Evolutionary conservation across 257 asterid genomes (phyloP), one percentile per base, ranked within the genome.

Genomic region (Penstemon eatonii): DNA sequence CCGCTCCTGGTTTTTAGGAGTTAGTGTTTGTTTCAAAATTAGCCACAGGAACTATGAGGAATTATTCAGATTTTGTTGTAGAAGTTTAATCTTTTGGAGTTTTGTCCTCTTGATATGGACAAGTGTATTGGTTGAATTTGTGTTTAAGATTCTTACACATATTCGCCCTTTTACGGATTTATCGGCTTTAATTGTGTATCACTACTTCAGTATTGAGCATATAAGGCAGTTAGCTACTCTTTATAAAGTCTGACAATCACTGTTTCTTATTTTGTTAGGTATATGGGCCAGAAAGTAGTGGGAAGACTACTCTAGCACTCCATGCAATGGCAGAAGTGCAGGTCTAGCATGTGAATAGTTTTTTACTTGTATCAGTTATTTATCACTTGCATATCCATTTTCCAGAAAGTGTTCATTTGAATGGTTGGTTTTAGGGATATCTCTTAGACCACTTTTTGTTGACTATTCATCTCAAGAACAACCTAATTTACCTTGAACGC

Each of bases 301-400:
- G 99, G 63, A 91, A 94, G 84, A 94, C 99, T 69, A 94, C 99
- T 68, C 76, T 94, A 68, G 99, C 99, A 55, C 89, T 94, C 80
- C 99, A 90, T 83, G 99, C 99, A 65, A 91, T 94, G 79, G 99
- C 99, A 68, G 99, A 94, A 94, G 97, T 90, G 68, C 97, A 91
- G 97, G 99, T 94, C 74, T 76, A 83, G 86, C 87, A 74, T 80
- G 88, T 79, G 75, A 66, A 70, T 74, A n/a, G 63, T 72, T 82
- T 25, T 25, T 77, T 74, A 53, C 58, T 77, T 65, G 47, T 51
- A 55, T 54, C 46, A 12, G 64, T 63, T 70, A 52, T 37, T 52
- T 52, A 50, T 69, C 47, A 11, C 52, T 74, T 43, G 56, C 51
- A 60, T 44, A 42, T 44, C 62, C 72, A 70, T 53, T 49, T 13